Evolutionary conservation across 495 filamentous ascomycete species (phyloP).

Genomic region (Trichoderma erinaceum): DNA sequence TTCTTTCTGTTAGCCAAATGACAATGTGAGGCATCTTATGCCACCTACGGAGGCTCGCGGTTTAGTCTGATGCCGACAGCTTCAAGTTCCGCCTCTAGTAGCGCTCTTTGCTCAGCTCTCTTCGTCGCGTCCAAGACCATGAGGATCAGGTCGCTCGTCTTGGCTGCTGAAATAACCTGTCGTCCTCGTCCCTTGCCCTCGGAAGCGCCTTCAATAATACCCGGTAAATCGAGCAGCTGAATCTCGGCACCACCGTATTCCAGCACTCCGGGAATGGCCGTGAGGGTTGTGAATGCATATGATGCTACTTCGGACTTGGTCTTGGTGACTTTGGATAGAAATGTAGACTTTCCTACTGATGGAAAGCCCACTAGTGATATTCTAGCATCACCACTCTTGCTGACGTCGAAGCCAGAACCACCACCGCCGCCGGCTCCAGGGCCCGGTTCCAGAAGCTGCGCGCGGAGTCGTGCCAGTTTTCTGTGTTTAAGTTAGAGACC

Average conservation of each 20-base stretch:
- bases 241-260: slow-evolving; percentile 99
- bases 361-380: slow-evolving; percentile 98
- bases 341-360: slow-evolving; percentile 98
- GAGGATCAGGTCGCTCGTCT: slow-evolving; percentile 94
- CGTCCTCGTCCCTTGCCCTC: slow-evolving; percentile 95
- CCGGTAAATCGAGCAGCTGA: slow-evolving; percentile 94
- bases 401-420: slow-evolving; percentile 85
- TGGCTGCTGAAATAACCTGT: slow-evolving; percentile 98
- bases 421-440: slow-evolving; percentile 72
- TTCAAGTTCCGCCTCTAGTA: slow-evolving; percentile 90
- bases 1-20: slow-evolving; percentile 20
- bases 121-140: slow-evolving; percentile 99
- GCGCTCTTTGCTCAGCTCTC: slow-evolving; percentile 83
- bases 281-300: slow-evolving; percentile 96
- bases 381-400: slow-evolving; percentile 92
- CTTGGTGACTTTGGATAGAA: slow-evolving; percentile 97
- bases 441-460: slow-evolving; percentile 88
- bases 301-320: slow-evolving; percentile 95
- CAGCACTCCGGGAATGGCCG: slow-evolving; percentile 93
- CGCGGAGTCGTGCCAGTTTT: slow-evolving; percentile 92
- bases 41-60: slow-evolving; percentile 75
- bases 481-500: slow-evolving; percentile 45
- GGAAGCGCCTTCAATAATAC: slow-evolving; percentile 95
- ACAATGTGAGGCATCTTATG: slow-evolving; percentile 24
- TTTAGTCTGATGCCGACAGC: slow-evolving; percentile 95